Percentiles rank a stretch among this genome's conserved stretches.
Conservation (phyloP, 805 yeast genomes). For the Ogataea zsoltii region DNA sequence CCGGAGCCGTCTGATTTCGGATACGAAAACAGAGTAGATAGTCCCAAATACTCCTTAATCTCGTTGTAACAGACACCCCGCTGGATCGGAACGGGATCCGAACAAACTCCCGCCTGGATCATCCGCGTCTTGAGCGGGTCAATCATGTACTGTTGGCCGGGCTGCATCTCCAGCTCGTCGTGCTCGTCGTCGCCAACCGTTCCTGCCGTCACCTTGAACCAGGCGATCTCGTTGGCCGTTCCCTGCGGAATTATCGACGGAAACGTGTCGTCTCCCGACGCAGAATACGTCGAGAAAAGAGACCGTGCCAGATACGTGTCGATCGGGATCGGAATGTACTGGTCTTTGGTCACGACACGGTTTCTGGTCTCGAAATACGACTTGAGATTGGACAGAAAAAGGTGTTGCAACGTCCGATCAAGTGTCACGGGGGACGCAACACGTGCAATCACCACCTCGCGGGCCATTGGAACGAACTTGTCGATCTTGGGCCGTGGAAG, state of each 20-base stretch:
- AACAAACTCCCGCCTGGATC: slow-evolving; percentile 63
- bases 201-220: slow-evolving; percentile 74
- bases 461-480: slow-evolving; percentile 48
- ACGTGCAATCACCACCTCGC: slow-evolving; percentile 63
- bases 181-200: slow-evolving; percentile 31
- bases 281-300: slow-evolving; percentile 41
- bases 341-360: slow-evolving; percentile 64
- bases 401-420: slow-evolving; percentile 60
- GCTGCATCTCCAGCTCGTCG: slow-evolving; percentile 17
- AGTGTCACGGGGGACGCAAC: slow-evolving; percentile 69
- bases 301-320: slow-evolving; percentile 68
- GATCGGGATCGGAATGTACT: slow-evolving; percentile 73
- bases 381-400: slow-evolving; percentile 62
- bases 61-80: slow-evolving; percentile 18
- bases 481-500: slow-evolving; percentile 22
- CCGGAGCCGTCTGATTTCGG: slow-evolving; percentile 16
- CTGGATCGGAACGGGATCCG: slow-evolving; percentile 35
- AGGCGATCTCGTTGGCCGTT: slow-evolving; percentile 70
- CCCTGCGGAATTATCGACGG: slow-evolving; percentile 55
- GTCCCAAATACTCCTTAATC: slow-evolving; percentile 18
- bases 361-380: slow-evolving; percentile 55
- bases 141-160: slow-evolving; percentile 49
- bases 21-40: slow-evolving; percentile 14
- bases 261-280: slow-evolving; percentile 11
- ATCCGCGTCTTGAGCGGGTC: slow-evolving; percentile 70